Conservation (phyloP, 257 asterid genomes). For the Craterostigma plantagineum region DNA sequence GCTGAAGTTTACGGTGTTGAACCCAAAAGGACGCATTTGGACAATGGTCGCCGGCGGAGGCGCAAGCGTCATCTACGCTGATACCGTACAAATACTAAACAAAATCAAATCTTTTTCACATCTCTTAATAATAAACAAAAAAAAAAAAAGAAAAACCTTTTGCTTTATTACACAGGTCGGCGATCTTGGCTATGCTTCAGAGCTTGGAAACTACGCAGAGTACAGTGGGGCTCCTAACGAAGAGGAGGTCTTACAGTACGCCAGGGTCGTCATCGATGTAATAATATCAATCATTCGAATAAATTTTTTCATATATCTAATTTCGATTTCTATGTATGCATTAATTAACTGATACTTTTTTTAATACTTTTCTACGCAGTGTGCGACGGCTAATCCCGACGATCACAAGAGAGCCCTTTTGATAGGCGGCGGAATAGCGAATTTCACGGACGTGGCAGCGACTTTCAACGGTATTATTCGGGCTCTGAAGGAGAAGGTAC, state of each 20-base stretch:
- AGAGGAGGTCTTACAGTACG: constrained; percentile 90
- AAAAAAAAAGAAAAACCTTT: not conserved
- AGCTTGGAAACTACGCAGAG: constrained; percentile 93
- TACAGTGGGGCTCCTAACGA: constrained; percentile 97
- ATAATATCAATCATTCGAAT: too few species aligned
- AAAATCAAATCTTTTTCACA: constrained; percentile 13
- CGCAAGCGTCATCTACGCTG: constrained; percentile 92
- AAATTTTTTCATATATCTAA: too few species aligned
- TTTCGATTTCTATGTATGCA: too few species aligned
- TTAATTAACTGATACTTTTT: too few species aligned
- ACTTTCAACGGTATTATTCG: constrained; percentile 85
- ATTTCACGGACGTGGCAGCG: constrained; percentile 91
- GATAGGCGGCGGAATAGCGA: constrained; percentile 91
- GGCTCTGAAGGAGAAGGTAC: constrained; percentile 80
- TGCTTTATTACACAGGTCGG: constrained; percentile 40
- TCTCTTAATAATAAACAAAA: too few species aligned
- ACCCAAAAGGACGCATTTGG: constrained; percentile 93
- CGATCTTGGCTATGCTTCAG: constrained; percentile 87
- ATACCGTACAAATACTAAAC: constrained; percentile 30
- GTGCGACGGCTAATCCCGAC: constrained; percentile 93
- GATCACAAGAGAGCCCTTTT: constrained; percentile 79
- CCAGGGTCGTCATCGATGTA: constrained; percentile 89
- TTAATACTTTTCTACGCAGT: constrained; percentile 18
- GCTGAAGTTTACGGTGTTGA: constrained; percentile 84
- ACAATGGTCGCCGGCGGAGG: constrained; percentile 99